These are phyloP conservation scores for Chlorella sp. DNA, from an alignment of 139 green algal species.

Conservation along the genomic window DNA sequence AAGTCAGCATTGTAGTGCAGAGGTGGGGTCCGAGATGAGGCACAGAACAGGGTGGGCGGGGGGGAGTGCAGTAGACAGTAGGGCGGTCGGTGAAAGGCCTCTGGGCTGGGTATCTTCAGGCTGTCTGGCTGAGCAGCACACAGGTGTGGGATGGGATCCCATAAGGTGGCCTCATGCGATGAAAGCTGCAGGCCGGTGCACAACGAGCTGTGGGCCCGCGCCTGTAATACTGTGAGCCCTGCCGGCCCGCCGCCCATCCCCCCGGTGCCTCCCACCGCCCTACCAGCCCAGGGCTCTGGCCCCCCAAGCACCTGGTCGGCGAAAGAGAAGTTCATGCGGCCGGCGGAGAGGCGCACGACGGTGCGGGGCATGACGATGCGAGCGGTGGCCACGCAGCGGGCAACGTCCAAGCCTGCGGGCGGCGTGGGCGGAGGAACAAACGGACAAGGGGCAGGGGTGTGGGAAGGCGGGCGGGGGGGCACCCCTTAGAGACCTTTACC, in stretches of 20 bases:
- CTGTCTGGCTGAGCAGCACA: too few species aligned
- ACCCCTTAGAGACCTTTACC: too few species aligned
- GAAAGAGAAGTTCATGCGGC: conserved; percentile 66
- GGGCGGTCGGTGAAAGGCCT: too few species aligned
- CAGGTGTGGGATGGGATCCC: too few species aligned
- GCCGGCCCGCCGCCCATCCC: background rate
- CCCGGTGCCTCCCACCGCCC: background rate
- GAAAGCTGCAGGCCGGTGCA: too few species aligned
- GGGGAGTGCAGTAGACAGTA: too few species aligned
- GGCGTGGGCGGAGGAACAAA: conserved; percentile 20
- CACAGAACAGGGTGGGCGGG: conserved; percentile 57
- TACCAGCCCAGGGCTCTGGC: background rate
- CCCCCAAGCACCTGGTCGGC: conserved; percentile 73
- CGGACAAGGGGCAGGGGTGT: background rate
- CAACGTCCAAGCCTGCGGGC: conserved; percentile 80
- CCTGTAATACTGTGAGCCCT: too few species aligned
- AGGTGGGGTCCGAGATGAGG: conserved; percentile 97
- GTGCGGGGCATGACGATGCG: conserved; percentile 94
- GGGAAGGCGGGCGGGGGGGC: background rate
- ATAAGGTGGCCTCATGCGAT: too few species aligned
- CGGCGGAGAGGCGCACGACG: conserved; percentile 93
- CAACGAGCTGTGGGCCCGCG: too few species aligned
- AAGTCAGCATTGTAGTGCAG: conserved; percentile 92
- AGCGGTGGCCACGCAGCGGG: conserved; percentile 95
- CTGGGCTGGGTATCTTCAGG: too few species aligned